These are phyloP conservation scores for Bocquillonia castaneifolia DNA, from an alignment of 441 rosid genomes.

Conservation along the genomic window DNA sequence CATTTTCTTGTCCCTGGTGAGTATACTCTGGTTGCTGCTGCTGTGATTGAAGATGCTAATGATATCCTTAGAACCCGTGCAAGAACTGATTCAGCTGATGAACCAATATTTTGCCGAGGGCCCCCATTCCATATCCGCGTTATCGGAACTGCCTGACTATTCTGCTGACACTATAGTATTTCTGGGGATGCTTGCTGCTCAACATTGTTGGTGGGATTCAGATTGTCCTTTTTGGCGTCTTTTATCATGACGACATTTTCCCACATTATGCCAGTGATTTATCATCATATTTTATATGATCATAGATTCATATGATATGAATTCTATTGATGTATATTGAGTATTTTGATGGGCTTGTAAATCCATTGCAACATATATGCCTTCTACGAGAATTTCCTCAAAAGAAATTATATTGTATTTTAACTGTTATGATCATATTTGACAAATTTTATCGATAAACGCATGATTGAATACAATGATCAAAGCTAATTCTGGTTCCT, in stretches of 20 bases:
- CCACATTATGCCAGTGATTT: not conserved
- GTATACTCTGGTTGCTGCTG: slow-evolving; percentile 84
- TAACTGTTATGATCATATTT: no score
- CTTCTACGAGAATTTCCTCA: not conserved
- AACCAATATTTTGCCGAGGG: slow-evolving; percentile 85
- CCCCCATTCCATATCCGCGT: slow-evolving; percentile 81
- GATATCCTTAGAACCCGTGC: slow-evolving; percentile 85
- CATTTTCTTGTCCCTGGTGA: slow-evolving; percentile 93
- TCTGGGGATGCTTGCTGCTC: not conserved
- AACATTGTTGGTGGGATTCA: no score
- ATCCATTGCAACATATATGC: not conserved
- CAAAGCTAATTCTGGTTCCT: no score
- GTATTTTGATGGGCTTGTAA: slow-evolving; percentile 12
- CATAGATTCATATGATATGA: no score
- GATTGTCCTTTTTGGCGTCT: no score
- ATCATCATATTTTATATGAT: not conserved
- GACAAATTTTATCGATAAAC: no score
- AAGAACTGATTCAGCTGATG: slow-evolving; percentile 58
- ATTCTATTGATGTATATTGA: not conserved
- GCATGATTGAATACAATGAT: no score
- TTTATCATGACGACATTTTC: not conserved
- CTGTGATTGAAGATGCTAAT: slow-evolving; percentile 76
- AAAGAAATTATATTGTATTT: no score
- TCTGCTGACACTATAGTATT: not conserved
- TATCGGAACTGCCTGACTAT: slow-evolving; percentile 47